Evolutionary conservation across 2,329 filamentous ascomycete species (phyloP).

Genomic region (Venturia oleaginea): DNA sequence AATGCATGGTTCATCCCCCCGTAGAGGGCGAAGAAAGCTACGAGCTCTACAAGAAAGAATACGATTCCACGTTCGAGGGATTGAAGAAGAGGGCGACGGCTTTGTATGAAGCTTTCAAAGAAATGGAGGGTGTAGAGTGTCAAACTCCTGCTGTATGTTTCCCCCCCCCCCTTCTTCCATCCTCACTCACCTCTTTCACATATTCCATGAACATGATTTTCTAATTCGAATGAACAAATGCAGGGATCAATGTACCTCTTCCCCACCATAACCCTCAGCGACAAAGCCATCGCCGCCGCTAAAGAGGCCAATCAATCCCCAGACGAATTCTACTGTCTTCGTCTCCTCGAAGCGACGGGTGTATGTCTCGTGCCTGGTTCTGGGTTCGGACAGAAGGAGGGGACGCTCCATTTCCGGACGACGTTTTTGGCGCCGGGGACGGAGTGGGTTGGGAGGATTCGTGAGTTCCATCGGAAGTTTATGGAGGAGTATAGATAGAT

Average conservation of each 20-base stretch:
- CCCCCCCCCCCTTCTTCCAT: conserved; percentile 11
- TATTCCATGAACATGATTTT: neutral
- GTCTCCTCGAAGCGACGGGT: conserved; percentile 84
- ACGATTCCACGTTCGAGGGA: conserved; percentile 69
- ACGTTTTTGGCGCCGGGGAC: conserved; percentile 95
- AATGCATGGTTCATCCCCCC: conserved; percentile 97
- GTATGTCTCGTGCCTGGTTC: conserved; percentile 88
- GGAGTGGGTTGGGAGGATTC: conserved; percentile 81
- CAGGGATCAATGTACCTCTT: conserved; percentile 98
- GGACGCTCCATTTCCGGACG: conserved; percentile 86
- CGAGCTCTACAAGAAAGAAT: conserved; percentile 76
- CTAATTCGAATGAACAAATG: too few species aligned
- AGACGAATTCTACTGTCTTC: conserved; percentile 92
- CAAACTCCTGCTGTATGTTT: conserved; percentile 59
- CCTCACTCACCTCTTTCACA: conserved; percentile 5
- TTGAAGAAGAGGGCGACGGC: conserved; percentile 73
- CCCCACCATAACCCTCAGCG: conserved; percentile 76
- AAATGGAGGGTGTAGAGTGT: conserved; percentile 95
- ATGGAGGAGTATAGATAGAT: conserved; percentile 58
- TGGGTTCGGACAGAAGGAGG: conserved; percentile 90
- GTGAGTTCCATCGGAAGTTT: conserved; percentile 85
- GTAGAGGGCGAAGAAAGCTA: conserved; percentile 73
- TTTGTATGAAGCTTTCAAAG: conserved; percentile 78
- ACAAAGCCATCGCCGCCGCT: conserved; percentile 69
- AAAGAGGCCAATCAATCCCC: conserved; percentile 60